phyloP scores from a whole-genome alignment of 176 grass and related monocot species.

The Tuctoria greenei region DNA sequence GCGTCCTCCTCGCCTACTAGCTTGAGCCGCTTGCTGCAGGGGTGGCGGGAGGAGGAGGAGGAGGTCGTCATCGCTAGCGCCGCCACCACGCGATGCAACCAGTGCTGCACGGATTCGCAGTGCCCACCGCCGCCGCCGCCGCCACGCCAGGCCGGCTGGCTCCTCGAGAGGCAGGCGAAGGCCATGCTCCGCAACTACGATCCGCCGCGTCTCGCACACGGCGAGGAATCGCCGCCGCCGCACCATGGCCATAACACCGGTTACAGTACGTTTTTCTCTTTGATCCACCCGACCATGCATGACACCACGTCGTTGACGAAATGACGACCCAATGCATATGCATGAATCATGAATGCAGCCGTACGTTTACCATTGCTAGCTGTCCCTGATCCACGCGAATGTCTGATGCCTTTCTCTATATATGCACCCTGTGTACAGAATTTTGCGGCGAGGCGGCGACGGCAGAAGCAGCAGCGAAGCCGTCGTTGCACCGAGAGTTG shows the following conservation, averaged over 20 bases:
- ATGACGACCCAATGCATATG: no score
- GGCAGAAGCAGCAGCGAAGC: not conserved
- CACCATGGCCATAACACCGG: not conserved
- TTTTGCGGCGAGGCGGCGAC: not conserved
- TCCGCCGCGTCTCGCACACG: no score
- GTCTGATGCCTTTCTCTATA: not conserved
- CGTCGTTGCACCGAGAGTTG: not conserved
- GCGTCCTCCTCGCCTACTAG: not conserved
- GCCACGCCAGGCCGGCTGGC: not conserved
- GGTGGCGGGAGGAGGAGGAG: conserved; percentile 2
- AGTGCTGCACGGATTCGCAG: not conserved
- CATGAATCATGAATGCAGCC: no score
- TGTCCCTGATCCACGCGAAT: not conserved
- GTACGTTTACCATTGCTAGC: not conserved
- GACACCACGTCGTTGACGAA: not conserved
- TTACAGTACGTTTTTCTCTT: not conserved
- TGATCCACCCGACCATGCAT: not conserved
- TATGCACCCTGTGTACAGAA: not conserved
- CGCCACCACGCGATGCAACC: not conserved
- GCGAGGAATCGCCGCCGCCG: not conserved
- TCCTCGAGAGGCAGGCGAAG: not conserved
- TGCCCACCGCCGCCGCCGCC: not conserved
- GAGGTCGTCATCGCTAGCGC: not conserved
- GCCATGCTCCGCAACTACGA: no score
- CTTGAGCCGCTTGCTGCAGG: conserved; percentile 3